Base-by-base conservation (phyloP, 768 basidiomycete genomes). In the Lactarius tabidus region DNA sequence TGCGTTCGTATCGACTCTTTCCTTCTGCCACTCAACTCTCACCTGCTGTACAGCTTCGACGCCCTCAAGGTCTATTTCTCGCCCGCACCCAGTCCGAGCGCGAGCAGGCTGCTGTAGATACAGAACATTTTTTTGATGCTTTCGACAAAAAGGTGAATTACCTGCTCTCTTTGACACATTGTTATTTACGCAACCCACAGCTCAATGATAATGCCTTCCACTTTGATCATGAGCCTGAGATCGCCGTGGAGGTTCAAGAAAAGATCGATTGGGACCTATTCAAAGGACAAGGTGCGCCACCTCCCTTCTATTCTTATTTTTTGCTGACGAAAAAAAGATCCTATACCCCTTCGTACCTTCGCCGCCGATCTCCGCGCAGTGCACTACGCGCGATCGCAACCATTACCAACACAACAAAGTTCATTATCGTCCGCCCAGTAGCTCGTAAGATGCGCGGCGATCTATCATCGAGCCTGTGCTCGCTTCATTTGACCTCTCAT, bases 61-160 rank as follows among this genome's bases (percentile, higher is more conserved):
- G 87, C 86, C 78, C 86, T 91, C 70, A 81, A 84, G 70, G 76
- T 76, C 56, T 91, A 86, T 75, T 81, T 91, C 67, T 91, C 48
- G 79, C 80, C 57, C 81, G 82, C 36, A 87, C 87, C 31, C 81
- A 84, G 67, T 75, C 80, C 69, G 89, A 91, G 36, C 81, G 77
- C 65, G 74, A 69, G 17, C 74, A 81, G 45, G 76, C 79, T 1
- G 65, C 77, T 23, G 69, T 68, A 6, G 72, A 77, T 33, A 76
- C 82, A 35, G 73, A 75, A 52, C 61, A 69, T 23, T 76, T 81
- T 36, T 54, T 74, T 29, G 70, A 74, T 23, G 67, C 75, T 70
- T 41, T 79, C 35, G 68, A 72, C 26, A 68, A 74, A 41, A 72
- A 80, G 75, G 81, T 81, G 60, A 73, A 71, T 73, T 74, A 65